Percentiles rank a stretch among this genome's conserved stretches.
Conservation (phyloP, 805 yeast species). For the Wickerhamiella cacticola region DNA sequence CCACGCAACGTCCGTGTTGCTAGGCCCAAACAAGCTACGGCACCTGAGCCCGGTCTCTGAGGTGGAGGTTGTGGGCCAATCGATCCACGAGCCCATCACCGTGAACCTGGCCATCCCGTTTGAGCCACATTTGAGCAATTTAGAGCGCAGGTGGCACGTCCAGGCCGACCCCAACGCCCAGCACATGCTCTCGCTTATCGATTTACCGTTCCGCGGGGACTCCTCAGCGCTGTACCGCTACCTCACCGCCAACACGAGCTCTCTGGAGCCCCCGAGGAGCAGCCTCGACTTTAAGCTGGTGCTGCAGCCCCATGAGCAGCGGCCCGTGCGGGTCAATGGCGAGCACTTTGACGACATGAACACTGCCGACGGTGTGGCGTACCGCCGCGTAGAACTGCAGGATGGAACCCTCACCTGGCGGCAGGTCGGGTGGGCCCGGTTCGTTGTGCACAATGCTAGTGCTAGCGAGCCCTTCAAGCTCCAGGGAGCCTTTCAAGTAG, state of each 20-base stretch:
- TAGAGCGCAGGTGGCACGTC: constrained; percentile 25
- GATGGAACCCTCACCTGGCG: constrained; percentile 13
- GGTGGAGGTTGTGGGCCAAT: background rate
- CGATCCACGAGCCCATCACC: constrained; percentile 10
- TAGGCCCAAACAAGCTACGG: background rate
- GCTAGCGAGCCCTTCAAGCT: background rate
- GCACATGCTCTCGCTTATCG: background rate
- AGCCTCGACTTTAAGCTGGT: constrained; percentile 19
- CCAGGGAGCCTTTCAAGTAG: constrained; percentile 27
- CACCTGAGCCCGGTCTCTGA: constrained; percentile 5
- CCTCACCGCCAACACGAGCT: constrained; percentile 19
- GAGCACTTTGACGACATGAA: constrained; percentile 12
- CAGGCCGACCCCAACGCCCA: constrained; percentile 22
- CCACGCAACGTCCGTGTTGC: constrained; percentile 9
- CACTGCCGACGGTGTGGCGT: constrained; percentile 22
- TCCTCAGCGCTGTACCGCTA: constrained; percentile 20
- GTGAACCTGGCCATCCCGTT: constrained; percentile 20
- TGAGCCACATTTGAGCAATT: constrained; percentile 18
- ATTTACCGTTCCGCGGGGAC: constrained; percentile 7
- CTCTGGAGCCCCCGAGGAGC: constrained; percentile 21
- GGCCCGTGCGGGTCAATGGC: constrained; percentile 16
- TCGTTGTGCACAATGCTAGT: constrained; percentile 18
- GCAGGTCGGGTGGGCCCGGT: constrained; percentile 29
- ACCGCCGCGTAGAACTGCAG: constrained; percentile 18
- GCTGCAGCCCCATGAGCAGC: constrained; percentile 18